phyloP scores from a whole-genome alignment of 306 rosid genomes.

The Ceratonia siliqua region DNA sequence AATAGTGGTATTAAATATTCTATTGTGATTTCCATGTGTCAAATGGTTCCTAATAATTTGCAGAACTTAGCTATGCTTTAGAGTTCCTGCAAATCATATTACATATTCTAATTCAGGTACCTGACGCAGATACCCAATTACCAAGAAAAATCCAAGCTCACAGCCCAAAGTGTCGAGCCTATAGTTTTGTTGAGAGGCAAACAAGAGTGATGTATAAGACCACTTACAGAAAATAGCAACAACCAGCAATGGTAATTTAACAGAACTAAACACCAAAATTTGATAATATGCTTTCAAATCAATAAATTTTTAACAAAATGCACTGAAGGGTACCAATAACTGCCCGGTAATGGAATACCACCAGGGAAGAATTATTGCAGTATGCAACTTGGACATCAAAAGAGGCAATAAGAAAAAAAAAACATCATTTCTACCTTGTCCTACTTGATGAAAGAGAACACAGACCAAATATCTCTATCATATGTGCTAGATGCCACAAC shows the following conservation, averaged over 20 bases:
- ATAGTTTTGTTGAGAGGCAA: too few relatives aligned
- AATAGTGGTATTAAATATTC: conserved; percentile 29
- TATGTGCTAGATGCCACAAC: not conserved
- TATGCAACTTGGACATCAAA: not conserved
- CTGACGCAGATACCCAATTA: not conserved
- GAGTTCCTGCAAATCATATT: not conserved
- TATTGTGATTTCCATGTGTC: conserved; percentile 17
- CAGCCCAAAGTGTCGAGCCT: too few relatives aligned
- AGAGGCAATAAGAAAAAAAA: not conserved
- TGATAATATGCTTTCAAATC: not conserved
- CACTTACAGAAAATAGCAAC: not conserved
- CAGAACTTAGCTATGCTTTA: not conserved
- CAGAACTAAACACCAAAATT: too few relatives aligned
- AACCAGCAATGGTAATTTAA: too few relatives aligned
- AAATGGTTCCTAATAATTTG: not conserved
- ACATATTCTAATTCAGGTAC: not conserved
- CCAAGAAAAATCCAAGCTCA: too few relatives aligned
- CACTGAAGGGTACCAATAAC: not conserved
- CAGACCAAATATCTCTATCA: not conserved
- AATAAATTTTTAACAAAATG: not conserved
- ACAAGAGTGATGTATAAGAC: not conserved
- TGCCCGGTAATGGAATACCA: not conserved
- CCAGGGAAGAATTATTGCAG: not conserved
- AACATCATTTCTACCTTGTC: not conserved
- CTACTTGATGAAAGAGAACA: not conserved